Evolutionary conservation across 306 rosid species (phyloP), one percentile per base, ranked within the genome.

Genomic region (Vigna unguiculata): DNA sequence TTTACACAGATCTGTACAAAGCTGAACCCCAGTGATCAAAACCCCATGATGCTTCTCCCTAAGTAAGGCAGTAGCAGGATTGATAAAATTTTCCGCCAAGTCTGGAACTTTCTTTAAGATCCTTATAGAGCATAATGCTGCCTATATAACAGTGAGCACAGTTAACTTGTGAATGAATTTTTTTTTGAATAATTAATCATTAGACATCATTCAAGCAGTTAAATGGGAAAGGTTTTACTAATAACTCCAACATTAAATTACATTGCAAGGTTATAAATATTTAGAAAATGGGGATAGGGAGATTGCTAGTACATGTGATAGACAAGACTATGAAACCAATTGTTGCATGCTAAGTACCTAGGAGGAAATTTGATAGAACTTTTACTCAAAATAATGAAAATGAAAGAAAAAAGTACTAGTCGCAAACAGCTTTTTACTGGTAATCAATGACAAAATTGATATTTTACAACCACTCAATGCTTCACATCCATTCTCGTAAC

Each of bases 41-140:
- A 92, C 99, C 17, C 99, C 99, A 66, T 95, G 99, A 81, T 95
- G 98, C 77, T 95, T 95, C 91, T 92, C 99, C 89, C 85, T 89
- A 62, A 95, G 96, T 80, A 95, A 91, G 55, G 93, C 74, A 81
- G 91, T 91, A 76, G 99, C 91, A 75, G 97, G 90, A 75, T 91
- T 91, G 76, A 95, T 84, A 83, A 95, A 92, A 82, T 88, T 95
- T 83, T 95, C 99, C 4, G 97, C 98, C 90, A 95, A 82, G 80
- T 95, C 99, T 58, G 99, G 99, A 74, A 95, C 99, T 83, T 95
- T 95, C 96, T 72, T 95, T 83, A 92, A 86, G 82, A 95, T 95
- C 85, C 99, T 90, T 89, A 92, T 89, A 24, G 98, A 85, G 85
- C 98, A 91, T 73, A 95, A 85, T 73, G 99, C 98, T 82, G 99